Base-by-base conservation (phyloP, 2,329 filamentous ascomycete genomes). In the Xylaria polymorpha region DNA sequence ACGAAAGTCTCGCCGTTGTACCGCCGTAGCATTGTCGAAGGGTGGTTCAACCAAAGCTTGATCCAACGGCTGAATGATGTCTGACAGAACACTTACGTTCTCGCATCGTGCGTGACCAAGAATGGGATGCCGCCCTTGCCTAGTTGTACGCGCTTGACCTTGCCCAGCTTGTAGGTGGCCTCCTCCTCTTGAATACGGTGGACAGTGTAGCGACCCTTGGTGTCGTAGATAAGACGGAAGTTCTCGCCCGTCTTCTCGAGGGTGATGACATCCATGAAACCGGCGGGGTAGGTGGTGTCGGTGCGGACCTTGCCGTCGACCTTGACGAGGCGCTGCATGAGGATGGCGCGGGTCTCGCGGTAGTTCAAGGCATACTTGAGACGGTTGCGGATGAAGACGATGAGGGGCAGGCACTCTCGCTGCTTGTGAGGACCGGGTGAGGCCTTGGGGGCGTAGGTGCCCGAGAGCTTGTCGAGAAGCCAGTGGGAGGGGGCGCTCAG, bases 81-180 rank as follows among this genome's bases (percentile, higher is more conserved):
- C 87, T 89, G 87, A 90, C 87, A 92, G 90, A 92, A 98, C 73
- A 74, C 95, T 97, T 89, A 99, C 95, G 96, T 99, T 94, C 96
- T 92, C 88, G 96, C 96, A 96, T 99, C 96, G 93, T 99, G 96
- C 94, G 96, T 99, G 93, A 99, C 96, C 94, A 98, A 98, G 94
- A 97, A 99, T 97, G 96, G 96, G 91, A 99, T 97, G 89, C 94
- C 96, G 87, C 96, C 97, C 87, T 94, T 95, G 89, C 96, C 96
- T 81, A 99, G 91, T 90, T 99, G 96, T 74, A 99, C 96, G 82
- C 95, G 92, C 93, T 98, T 98, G 88, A 99, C 96, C 91, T 98
- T 99, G 90, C 94, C 94, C 80, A 99, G 90, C 92, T 99, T 99
- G 93, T 98, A 99, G 89, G 96, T 91, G 80, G 95, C 94, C 93